phyloP scores from a whole-genome alignment of 805 yeast species.

The Gaillardinia entomophila region DNA sequence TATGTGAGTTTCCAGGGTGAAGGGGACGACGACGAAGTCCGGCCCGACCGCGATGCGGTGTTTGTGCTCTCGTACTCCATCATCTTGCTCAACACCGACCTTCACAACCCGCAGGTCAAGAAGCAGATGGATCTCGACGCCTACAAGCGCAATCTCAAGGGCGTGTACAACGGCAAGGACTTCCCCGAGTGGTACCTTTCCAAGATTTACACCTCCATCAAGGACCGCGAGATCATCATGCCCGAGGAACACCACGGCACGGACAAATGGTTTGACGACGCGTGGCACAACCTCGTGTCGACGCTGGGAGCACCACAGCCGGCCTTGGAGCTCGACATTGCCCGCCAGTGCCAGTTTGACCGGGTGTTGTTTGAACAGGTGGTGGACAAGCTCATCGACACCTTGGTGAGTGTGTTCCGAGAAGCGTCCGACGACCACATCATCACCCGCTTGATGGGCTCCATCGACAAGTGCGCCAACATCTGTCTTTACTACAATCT shows the following conservation, averaged over 20 bases:
- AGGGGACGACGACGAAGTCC: conserved; percentile 31
- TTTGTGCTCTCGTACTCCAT: conserved; percentile 87
- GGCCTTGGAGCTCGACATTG: conserved; percentile 10
- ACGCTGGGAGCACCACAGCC: conserved; percentile 29
- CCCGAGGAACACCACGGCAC: conserved; percentile 97
- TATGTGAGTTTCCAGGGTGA: conserved; percentile 60
- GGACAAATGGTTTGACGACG: conserved; percentile 86
- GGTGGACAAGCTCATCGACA: conserved; percentile 61
- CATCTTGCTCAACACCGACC: conserved; percentile 90
- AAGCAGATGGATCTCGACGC: conserved; percentile 85
- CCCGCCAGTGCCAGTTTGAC: conserved; percentile 54
- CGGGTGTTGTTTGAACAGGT: conserved; percentile 60
- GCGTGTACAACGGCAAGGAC: conserved; percentile 69
- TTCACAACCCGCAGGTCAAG: conserved; percentile 88
- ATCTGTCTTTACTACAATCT: conserved; percentile 65
- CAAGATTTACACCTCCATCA: conserved; percentile 73
- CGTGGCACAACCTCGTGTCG: conserved; percentile 67
- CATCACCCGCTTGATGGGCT: conserved; percentile 79
- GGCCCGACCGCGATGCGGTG: conserved; percentile 80
- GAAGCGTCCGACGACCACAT: conserved; percentile 90
- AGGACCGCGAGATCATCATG: conserved; percentile 87
- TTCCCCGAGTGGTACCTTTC: conserved; percentile 83
- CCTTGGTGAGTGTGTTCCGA: conserved; percentile 72
- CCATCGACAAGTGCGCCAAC: conserved; percentile 77
- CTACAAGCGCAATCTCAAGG: conserved; percentile 73